phyloP scores from a whole-genome alignment of 805 yeast genomes.

The Saccharomycopsis fibuligera region DNA sequence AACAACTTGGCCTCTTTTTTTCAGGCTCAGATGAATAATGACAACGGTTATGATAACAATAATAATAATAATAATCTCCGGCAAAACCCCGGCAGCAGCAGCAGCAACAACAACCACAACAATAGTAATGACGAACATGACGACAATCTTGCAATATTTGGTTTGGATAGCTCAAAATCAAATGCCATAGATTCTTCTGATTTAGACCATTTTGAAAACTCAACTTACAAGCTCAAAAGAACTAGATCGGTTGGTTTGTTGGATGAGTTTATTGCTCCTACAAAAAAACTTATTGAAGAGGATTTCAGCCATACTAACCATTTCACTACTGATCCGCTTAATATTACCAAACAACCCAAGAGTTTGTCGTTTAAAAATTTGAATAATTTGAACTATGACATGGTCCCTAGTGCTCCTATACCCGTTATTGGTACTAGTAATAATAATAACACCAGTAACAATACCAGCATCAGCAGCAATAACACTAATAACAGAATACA shows the following conservation, averaged over 20 bases:
- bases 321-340: constrained; percentile 21
- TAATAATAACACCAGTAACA: constrained; percentile 13
- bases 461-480: constrained; percentile 8
- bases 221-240: constrained; percentile 70
- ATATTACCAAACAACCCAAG: constrained; percentile 17
- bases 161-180: constrained; percentile 35
- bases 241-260: constrained; percentile 78
- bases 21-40: background rate
- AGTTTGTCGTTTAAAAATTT: constrained; percentile 10
- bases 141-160: constrained; percentile 16
- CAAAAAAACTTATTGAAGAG: constrained; percentile 33
- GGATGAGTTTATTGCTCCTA: constrained; percentile 58
- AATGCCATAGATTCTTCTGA: constrained; percentile 62
- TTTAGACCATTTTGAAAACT: constrained; percentile 61
- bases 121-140: background rate
- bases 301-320: constrained; percentile 24
- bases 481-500: constrained; percentile 19
- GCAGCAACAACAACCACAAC: background rate
- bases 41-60: background rate
- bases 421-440: constrained; percentile 20
- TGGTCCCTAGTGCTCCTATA: background rate
- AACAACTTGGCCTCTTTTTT: constrained; percentile 10
- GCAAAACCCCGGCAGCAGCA: constrained; percentile 1
- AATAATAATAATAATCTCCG: background rate
- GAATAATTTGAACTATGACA: constrained; percentile 5